Conservation (phyloP, 164 flowering plant species). For the Dillenia suffruticosa region DNA sequence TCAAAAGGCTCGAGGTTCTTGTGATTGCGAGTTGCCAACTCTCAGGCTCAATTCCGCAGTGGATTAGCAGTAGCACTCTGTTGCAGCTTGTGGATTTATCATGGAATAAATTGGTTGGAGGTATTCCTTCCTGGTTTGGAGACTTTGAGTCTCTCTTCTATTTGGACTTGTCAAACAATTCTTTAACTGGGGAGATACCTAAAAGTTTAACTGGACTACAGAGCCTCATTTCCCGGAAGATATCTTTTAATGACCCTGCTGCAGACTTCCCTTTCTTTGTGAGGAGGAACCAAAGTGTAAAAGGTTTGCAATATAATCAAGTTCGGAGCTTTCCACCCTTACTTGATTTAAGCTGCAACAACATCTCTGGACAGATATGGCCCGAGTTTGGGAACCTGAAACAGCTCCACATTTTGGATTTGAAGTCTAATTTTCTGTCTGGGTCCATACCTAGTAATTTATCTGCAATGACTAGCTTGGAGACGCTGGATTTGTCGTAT, state of each 20-base stretch:
- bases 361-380: constrained; percentile 49
- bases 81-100: constrained; percentile 62
- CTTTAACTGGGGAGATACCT: constrained; percentile 47
- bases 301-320: constrained; percentile 42
- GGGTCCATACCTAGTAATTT: constrained; percentile 47
- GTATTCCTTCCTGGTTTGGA: constrained; percentile 50
- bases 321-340: constrained; percentile 46
- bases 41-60: constrained; percentile 44
- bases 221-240: constrained; percentile 31
- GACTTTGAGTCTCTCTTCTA: constrained; percentile 39
- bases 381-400: constrained; percentile 57
- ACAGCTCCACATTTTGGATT: constrained; percentile 38
- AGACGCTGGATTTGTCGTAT: constrained; percentile 49
- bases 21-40: constrained; percentile 53
- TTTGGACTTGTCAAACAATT: constrained; percentile 61
- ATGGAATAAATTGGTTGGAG: constrained; percentile 50
- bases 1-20: constrained; percentile 42
- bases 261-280: constrained; percentile 45
- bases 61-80: constrained; percentile 32
- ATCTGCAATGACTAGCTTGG: constrained; percentile 49
- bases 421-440: constrained; percentile 35
- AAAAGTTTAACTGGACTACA: constrained; percentile 30
- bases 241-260: constrained; percentile 34
- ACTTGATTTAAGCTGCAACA: constrained; percentile 41
- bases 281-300: constrained; percentile 27